Evolutionary conservation across 2,329 filamentous ascomycete genomes (phyloP).

Genomic region (Colletotrichum euphorbiae): DNA sequence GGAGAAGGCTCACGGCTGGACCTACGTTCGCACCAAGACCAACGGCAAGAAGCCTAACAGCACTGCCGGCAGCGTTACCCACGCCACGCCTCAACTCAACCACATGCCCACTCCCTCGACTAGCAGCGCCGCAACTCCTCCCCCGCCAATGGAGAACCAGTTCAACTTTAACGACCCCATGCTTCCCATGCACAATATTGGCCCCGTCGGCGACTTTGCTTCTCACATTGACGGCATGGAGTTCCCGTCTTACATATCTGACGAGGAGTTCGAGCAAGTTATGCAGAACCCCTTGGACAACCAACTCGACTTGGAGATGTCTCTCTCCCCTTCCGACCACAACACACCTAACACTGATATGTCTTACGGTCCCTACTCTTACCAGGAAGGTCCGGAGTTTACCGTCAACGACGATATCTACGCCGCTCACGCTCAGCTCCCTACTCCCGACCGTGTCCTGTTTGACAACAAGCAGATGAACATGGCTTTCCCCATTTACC

Average conservation of each 20-base stretch:
- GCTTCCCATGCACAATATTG: conserved; percentile 29
- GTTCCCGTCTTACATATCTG: conserved; percentile 62
- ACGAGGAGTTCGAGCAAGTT: conserved; percentile 58
- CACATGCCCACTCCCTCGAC: conserved; percentile 73
- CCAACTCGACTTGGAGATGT: conserved; percentile 55
- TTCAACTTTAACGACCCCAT: conserved; percentile 41
- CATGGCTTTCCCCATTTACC: conserved; percentile 30
- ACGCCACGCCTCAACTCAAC: conserved; percentile 69
- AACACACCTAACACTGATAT: conserved; percentile 60
- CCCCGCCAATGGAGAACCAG: conserved; percentile 56
- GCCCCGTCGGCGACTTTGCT: conserved; percentile 42
- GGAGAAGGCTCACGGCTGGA: conserved; percentile 95
- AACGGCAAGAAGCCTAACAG: conserved; percentile 75
- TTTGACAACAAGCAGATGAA: conserved; percentile 38
- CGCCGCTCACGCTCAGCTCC: conserved; percentile 67
- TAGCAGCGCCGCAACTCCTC: conserved; percentile 68
- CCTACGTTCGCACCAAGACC: conserved; percentile 92
- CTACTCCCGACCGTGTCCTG: conserved; percentile 55
- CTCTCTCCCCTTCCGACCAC: conserved; percentile 62
- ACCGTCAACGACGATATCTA: conserved; percentile 73
- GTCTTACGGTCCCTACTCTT: conserved; percentile 59
- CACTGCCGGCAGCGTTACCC: conserved; percentile 59
- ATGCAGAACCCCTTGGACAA: conserved; percentile 44
- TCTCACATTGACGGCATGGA: conserved; percentile 51
- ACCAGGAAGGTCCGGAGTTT: conserved; percentile 71